Percentiles rank a stretch among this genome's conserved stretches.
Conservation (phyloP, 148 eudicot species). For the Rhododendron ovatum region DNA sequence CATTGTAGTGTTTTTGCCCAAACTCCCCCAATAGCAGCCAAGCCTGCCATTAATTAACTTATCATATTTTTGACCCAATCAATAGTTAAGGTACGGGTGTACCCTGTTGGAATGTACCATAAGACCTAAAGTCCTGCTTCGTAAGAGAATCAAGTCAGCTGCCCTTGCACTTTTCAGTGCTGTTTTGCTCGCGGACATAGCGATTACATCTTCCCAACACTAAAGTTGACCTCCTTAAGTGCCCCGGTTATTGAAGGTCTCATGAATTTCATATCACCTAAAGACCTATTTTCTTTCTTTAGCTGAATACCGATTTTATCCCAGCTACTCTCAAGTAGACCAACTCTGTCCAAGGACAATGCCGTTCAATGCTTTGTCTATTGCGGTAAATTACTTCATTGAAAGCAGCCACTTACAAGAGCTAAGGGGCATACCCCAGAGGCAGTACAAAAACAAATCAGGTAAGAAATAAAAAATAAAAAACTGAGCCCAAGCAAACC, state of each 20-base stretch:
- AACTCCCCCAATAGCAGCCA: not conserved
- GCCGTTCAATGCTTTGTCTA: not conserved
- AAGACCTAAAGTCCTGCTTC: not conserved
- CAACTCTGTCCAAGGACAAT: not conserved
- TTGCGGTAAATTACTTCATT: not conserved
- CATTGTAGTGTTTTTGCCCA: not conserved
- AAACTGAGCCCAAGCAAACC: not conserved
- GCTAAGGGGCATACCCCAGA: not conserved
- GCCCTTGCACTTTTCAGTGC: not conserved
- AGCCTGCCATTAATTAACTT: not conserved
- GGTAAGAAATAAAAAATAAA: not conserved
- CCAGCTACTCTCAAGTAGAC: not conserved
- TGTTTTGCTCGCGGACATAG: not conserved
- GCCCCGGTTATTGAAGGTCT: not conserved
- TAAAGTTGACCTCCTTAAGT: not conserved
- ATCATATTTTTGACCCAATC: not conserved
- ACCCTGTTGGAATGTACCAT: not conserved
- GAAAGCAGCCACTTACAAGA: not conserved
- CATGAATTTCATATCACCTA: not conserved
- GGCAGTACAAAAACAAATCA: not conserved
- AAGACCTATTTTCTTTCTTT: not conserved
- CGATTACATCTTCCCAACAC: not conserved
- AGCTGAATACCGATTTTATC: not conserved
- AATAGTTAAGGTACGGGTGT: not conserved
- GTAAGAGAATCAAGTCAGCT: not conserved